A percentile compares a stretch with the other conserved stretches of the same genome.
phyloP scores from a whole-genome alignment of 352 stramenopile species.

The Aphanomyces invadans region DNA sequence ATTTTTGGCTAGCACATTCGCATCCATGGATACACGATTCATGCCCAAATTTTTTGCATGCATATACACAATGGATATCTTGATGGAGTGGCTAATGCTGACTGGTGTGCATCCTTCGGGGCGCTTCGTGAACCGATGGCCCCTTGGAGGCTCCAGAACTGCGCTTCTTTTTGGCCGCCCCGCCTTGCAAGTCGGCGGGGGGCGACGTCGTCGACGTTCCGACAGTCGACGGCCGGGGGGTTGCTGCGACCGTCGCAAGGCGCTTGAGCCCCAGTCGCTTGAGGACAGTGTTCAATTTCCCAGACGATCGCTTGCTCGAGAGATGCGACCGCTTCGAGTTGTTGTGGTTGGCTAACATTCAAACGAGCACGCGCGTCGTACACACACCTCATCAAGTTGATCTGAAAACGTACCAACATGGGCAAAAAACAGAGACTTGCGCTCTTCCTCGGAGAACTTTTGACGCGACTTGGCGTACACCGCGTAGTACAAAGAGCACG shows the following conservation, averaged over 20 bases:
- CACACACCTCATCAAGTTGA: background rate
- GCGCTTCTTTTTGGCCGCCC: background rate
- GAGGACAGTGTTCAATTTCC: background rate
- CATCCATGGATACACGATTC: no score
- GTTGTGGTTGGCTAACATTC: background rate
- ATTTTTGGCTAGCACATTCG: no score
- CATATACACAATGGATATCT: background rate
- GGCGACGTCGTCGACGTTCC: background rate
- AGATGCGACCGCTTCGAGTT: background rate
- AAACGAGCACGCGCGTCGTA: background rate
- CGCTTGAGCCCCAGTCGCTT: background rate
- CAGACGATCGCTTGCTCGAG: background rate
- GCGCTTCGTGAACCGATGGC: background rate
- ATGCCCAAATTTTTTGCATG: background rate
- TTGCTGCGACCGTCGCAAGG: background rate
- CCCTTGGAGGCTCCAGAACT: background rate
- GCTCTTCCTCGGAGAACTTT: slow-evolving; percentile 28
- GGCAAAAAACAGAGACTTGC: background rate
- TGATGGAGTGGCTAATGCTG: background rate
- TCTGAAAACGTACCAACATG: background rate
- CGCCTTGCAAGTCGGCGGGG: background rate
- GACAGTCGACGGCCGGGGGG: background rate
- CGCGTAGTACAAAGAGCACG: slow-evolving; percentile 25
- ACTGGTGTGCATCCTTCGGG: background rate
- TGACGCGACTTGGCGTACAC: slow-evolving; percentile 24